Conservation (phyloP, 768 basidiomycete genomes). For the Hygrocybe punicea region DNA sequence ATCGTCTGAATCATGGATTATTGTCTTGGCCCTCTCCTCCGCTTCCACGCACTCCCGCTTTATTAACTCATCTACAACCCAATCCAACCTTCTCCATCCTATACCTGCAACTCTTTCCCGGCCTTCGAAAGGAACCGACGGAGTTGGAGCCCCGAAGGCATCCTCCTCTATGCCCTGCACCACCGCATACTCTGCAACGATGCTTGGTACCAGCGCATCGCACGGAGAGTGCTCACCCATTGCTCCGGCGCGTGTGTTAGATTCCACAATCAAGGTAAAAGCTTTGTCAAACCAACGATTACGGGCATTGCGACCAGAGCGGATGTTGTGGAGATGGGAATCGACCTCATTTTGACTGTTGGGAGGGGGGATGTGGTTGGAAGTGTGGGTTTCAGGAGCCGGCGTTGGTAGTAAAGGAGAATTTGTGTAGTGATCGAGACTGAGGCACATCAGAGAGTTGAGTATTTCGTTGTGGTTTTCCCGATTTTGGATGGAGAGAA, state of each 20-base stretch:
- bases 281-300: slow-evolving; percentile 94
- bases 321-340: slow-evolving; percentile 71
- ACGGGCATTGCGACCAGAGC: slow-evolving; percentile 59
- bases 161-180: slow-evolving; percentile 59
- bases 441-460: slow-evolving; percentile 73
- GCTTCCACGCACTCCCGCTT: slow-evolving; percentile 57
- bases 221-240: slow-evolving; percentile 89
- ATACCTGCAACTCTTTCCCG: not conserved
- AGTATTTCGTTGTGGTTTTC: slow-evolving; percentile 60
- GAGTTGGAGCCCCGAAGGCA: slow-evolving; percentile 34
- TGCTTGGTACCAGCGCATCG: slow-evolving; percentile 87
- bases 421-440: slow-evolving; percentile 66
- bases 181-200: slow-evolving; percentile 79
- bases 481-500: slow-evolving; percentile 63
- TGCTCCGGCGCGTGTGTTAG: slow-evolving; percentile 78
- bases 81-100: slow-evolving; percentile 67
- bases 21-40: slow-evolving; percentile 47
- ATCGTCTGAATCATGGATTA: slow-evolving; percentile 79
- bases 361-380: slow-evolving; percentile 35
- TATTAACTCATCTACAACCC: slow-evolving; percentile 64
- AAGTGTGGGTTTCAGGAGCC: slow-evolving; percentile 13
- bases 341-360: slow-evolving; percentile 43
- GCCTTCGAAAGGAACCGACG: slow-evolving; percentile 6
- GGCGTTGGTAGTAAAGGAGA: slow-evolving; percentile 24
- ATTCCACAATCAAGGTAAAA: slow-evolving; percentile 77